phyloP scores from a whole-genome alignment of 75 land plant genomes.

The Adiantum capillusveneris region DNA sequence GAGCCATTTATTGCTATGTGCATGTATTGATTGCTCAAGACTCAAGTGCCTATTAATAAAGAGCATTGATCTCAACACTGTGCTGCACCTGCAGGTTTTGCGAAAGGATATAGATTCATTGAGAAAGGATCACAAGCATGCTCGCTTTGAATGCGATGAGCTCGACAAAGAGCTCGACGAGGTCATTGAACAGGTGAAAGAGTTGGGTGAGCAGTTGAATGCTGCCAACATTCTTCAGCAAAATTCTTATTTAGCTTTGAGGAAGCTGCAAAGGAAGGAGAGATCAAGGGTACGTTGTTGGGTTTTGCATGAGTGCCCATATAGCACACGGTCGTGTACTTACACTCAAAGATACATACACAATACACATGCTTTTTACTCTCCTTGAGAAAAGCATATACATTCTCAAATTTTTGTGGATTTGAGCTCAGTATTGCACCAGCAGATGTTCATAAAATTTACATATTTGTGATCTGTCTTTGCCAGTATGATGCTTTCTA shows the following conservation, averaged over 20 bases:
- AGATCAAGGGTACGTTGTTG: too few relatives aligned
- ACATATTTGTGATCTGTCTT: too few relatives aligned
- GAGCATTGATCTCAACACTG: background rate
- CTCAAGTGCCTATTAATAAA: too few relatives aligned
- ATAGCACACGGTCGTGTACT: too few relatives aligned
- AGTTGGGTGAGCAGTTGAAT: conserved; percentile 20
- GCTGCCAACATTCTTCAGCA: conserved; percentile 52
- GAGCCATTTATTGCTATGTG: background rate
- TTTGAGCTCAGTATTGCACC: too few relatives aligned
- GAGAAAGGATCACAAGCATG: conserved; percentile 20
- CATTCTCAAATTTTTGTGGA: too few relatives aligned
- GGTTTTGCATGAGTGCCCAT: too few relatives aligned
- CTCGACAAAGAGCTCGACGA: conserved; percentile 27
- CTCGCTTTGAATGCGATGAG: conserved; percentile 19
- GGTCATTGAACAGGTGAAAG: conserved; percentile 13
- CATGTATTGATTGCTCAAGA: background rate
- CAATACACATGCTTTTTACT: too few relatives aligned
- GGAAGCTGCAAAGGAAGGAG: conserved; percentile 28
- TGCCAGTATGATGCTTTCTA: too few relatives aligned
- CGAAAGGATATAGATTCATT: conserved; percentile 41
- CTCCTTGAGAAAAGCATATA: too few relatives aligned
- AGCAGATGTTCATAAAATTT: too few relatives aligned
- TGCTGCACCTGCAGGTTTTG: conserved; percentile 40
- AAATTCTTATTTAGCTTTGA: conserved; percentile 40
- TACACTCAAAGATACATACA: too few relatives aligned